Percentiles rank a stretch among this genome's conserved stretches.
Conservation (phyloP, 2,329 filamentous ascomycete species). For the Colletotrichum camelliae region DNA sequence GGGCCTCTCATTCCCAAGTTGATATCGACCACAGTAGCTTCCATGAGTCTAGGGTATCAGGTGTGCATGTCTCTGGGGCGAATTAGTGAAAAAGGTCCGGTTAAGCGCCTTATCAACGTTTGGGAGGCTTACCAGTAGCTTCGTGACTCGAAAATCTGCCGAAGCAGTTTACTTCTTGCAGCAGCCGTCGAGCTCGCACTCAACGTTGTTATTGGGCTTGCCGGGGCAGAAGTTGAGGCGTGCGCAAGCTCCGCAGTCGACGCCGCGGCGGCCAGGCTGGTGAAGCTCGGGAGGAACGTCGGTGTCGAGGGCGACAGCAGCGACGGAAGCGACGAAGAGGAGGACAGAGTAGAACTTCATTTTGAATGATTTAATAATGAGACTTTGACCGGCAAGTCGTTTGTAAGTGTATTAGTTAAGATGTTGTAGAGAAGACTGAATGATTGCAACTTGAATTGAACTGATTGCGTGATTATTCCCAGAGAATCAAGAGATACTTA, state of each 20-base stretch:
- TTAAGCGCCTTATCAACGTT: neutral
- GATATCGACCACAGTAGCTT: neutral
- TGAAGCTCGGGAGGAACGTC: neutral
- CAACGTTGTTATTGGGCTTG: conserved; percentile 8
- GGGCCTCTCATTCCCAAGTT: neutral
- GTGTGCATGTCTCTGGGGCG: neutral
- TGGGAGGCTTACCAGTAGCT: neutral
- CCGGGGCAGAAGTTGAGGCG: conserved; percentile 12
- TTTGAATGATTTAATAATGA: neutral
- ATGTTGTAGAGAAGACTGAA: neutral
- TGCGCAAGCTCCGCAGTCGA: conserved; percentile 7
- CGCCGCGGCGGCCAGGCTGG: conserved; percentile 7
- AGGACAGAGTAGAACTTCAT: conserved; percentile 9
- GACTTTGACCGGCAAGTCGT: conserved; percentile 5
- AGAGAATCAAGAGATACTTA: neutral
- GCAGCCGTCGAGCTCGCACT: conserved; percentile 15
- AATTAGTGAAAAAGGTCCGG: neutral
- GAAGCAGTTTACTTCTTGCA: neutral
- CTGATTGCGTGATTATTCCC: neutral
- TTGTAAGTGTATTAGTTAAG: neutral
- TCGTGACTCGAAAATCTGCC: neutral
- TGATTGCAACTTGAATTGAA: neutral
- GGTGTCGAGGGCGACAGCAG: conserved; percentile 8
- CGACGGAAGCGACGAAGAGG: conserved; percentile 8
- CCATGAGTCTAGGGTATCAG: neutral